A percentile compares a stretch with the other conserved stretches of the same genome.
phyloP scores from a whole-genome alignment of 164 flowering plant genomes.

The Tinospora cordifolia region DNA sequence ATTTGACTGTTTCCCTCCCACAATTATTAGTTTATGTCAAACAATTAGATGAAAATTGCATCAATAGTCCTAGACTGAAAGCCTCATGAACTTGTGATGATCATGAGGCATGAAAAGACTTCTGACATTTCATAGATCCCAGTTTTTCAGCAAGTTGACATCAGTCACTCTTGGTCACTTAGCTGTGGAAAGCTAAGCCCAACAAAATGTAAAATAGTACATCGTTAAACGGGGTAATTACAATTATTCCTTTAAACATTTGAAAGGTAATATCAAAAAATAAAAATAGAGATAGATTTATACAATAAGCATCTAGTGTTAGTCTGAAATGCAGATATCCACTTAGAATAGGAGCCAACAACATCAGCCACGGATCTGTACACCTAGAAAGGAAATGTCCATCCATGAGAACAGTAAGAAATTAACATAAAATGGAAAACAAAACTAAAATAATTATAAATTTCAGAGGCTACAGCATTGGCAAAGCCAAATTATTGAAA shows the following conservation, averaged over 20 bases:
- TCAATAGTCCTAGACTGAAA: too few species aligned
- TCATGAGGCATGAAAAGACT: too few species aligned
- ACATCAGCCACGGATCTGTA: slow-evolving; percentile 77
- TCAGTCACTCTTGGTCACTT: background rate
- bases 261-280: background rate
- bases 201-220: background rate
- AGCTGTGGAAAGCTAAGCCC: background rate
- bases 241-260: background rate
- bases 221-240: background rate
- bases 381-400: slow-evolving; percentile 38
- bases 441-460: slow-evolving; percentile 4
- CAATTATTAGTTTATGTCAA: too few species aligned
- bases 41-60: too few species aligned
- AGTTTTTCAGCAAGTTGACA: background rate
- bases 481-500: background rate
- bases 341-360: slow-evolving; percentile 81
- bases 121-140: too few species aligned
- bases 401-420: background rate
- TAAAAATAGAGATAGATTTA: slow-evolving; percentile 17
- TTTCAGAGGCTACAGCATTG: background rate
- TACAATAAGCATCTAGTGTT: slow-evolving; percentile 61
- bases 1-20: too few species aligned
- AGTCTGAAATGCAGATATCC: slow-evolving; percentile 50
- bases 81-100: too few species aligned
- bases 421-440: background rate